Percentiles rank a stretch among this genome's conserved stretches.
Conservation (phyloP, 768 basidiomycete species). For the Calocybe gangraenosa region DNA sequence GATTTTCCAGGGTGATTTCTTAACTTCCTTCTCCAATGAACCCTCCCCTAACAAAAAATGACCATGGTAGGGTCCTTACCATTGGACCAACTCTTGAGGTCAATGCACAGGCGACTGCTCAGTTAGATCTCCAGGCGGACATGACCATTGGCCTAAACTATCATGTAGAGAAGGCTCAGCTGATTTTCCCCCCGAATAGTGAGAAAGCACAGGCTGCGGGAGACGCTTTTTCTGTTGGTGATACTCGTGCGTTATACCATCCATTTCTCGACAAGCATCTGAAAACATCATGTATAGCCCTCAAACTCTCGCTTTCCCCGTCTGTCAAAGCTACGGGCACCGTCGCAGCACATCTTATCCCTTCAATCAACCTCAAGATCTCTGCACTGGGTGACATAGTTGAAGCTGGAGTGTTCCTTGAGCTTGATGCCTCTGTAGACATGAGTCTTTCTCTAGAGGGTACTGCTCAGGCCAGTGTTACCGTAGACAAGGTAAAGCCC, state of each 20-base stretch:
- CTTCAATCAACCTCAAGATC: slow-evolving; percentile 41
- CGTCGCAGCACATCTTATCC: slow-evolving; percentile 46
- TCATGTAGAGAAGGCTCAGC: slow-evolving; percentile 33
- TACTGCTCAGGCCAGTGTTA: slow-evolving; percentile 9
- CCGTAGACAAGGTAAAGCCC: slow-evolving; percentile 9
- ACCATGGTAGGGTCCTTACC: slow-evolving; percentile 32
- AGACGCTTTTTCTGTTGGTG: slow-evolving; percentile 27
- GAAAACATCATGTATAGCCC: slow-evolving; percentile 20
- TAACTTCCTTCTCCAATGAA: neutral
- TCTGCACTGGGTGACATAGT: slow-evolving; percentile 32
- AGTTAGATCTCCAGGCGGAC: slow-evolving; percentile 33
- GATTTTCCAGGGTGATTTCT: slow-evolving; percentile 41
- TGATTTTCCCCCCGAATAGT: slow-evolving; percentile 39
- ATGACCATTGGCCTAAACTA: slow-evolving; percentile 40
- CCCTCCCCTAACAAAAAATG: neutral
- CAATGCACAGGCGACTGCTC: slow-evolving; percentile 30
- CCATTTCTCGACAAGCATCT: neutral
- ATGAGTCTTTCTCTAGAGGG: slow-evolving; percentile 24
- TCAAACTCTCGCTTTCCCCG: slow-evolving; percentile 38
- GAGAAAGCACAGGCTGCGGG: slow-evolving; percentile 12
- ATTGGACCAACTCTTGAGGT: slow-evolving; percentile 46
- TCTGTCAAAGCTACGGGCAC: slow-evolving; percentile 35
- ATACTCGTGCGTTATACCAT: slow-evolving; percentile 35
- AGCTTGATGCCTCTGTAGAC: slow-evolving; percentile 33
- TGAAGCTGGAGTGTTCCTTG: slow-evolving; percentile 36